Conservation (phyloP, 2,329 filamentous ascomycete genomes). For the Truncatella angustata region DNA sequence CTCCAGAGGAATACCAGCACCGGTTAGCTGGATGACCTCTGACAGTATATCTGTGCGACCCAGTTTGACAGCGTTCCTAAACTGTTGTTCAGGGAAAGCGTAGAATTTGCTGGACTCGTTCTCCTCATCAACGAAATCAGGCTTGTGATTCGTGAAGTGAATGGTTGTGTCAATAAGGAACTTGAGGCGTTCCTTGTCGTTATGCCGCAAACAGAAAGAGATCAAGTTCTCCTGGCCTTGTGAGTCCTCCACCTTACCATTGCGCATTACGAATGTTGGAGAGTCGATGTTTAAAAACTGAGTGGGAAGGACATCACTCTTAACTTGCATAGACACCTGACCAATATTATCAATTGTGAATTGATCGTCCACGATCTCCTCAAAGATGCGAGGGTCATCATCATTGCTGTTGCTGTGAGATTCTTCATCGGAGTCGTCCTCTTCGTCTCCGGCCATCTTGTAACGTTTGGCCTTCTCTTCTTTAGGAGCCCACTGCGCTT, state of each 20-base stretch:
- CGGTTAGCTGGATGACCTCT: conserved; percentile 63
- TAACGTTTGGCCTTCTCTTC: conserved; percentile 52
- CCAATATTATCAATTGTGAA: conserved; percentile 78
- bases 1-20: conserved; percentile 68
- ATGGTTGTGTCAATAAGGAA: conserved; percentile 56
- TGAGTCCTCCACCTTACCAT: conserved; percentile 26
- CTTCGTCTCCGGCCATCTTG: conserved; percentile 37
- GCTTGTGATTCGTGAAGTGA: conserved; percentile 39
- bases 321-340: conserved; percentile 65
- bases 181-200: conserved; percentile 53
- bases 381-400: conserved; percentile 43
- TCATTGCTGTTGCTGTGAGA: conserved; percentile 33
- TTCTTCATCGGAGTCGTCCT: conserved; percentile 35
- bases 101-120: conserved; percentile 32
- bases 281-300: conserved; percentile 44
- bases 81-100: conserved; percentile 38
- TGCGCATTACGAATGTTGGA: conserved; percentile 30
- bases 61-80: conserved; percentile 40
- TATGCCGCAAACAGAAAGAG: conserved; percentile 45
- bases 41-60: conserved; percentile 58
- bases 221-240: conserved; percentile 30
- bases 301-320: conserved; percentile 58
- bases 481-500: conserved; percentile 63
- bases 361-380: conserved; percentile 59
- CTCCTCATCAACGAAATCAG: conserved; percentile 30